These are phyloP conservation scores for Colletotrichum graminicola DNA, from an alignment of 2,329 filamentous ascomycete species.

Conservation along the genomic window DNA sequence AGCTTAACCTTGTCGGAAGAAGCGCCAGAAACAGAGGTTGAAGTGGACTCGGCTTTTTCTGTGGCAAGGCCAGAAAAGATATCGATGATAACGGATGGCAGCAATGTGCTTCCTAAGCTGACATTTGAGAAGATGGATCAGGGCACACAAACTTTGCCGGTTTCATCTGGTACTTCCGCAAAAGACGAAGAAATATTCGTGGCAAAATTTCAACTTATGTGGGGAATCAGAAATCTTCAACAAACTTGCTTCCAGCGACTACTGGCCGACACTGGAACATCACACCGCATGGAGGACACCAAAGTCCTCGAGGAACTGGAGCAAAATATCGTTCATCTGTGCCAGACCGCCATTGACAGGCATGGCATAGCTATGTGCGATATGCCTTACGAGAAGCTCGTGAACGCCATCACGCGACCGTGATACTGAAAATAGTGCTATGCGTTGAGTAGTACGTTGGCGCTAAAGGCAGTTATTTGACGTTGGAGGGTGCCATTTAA, in stretches of 20 bases:
- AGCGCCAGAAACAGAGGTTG: not conserved
- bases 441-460: no score
- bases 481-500: not conserved
- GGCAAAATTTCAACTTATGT: constrained; percentile 19
- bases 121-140: not conserved
- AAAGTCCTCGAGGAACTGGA: constrained; percentile 10
- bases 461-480: not conserved
- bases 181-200: constrained; percentile 22
- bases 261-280: not conserved
- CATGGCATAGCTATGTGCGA: constrained; percentile 11
- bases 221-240: constrained; percentile 14
- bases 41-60: not conserved
- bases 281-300: not conserved
- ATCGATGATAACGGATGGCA: not conserved
- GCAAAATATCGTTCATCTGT: constrained; percentile 5
- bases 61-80: not conserved
- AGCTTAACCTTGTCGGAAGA: not conserved
- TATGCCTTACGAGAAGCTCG: constrained; percentile 22
- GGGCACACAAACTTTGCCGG: not conserved
- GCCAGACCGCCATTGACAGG: constrained; percentile 14
- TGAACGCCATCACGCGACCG: constrained; percentile 10
- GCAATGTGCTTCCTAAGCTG: no score
- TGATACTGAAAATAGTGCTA: not conserved
- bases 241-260: constrained; percentile 7
- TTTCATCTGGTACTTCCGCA: not conserved